phyloP scores from a whole-genome alignment of 108 stramenopile genomes.

The Mediolabrus comicus region DNA sequence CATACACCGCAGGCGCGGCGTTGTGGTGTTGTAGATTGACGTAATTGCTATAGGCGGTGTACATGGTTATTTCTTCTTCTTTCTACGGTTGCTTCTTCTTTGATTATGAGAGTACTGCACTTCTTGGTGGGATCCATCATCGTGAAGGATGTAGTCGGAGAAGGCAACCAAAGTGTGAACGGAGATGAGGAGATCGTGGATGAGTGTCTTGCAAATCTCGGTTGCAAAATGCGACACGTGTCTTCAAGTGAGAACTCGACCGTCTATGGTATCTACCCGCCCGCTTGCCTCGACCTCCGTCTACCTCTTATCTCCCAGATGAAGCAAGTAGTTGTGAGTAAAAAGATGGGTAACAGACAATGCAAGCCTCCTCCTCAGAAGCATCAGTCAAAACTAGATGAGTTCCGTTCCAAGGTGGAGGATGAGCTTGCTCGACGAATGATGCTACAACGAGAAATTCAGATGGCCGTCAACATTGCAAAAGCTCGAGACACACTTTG shows the following conservation, averaged over 20 bases:
- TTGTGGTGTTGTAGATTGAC: background rate
- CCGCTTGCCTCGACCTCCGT: too few relatives aligned
- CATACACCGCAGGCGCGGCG: background rate
- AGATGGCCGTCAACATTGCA: slow-evolving; percentile 64
- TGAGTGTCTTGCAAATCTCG: too few relatives aligned
- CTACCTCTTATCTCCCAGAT: too few relatives aligned
- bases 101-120: background rate
- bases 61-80: background rate
- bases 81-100: background rate
- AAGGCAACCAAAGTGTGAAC: too few relatives aligned
- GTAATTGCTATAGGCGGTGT: background rate
- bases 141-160: too few relatives aligned
- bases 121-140: too few relatives aligned
- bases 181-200: too few relatives aligned
- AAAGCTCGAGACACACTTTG: slow-evolving; percentile 52
- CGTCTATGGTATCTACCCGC: too few relatives aligned
- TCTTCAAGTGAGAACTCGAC: too few relatives aligned
- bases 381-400: background rate
- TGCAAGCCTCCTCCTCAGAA: background rate
- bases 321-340: too few relatives aligned
- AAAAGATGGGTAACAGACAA: background rate
- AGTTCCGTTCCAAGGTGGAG: slow-evolving; percentile 24
- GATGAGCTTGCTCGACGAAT: slow-evolving; percentile 45
- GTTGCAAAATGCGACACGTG: too few relatives aligned
- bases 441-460: slow-evolving; percentile 62